phyloP scores from a whole-genome alignment of 257 asterid genomes.

The Echites panduratus region DNA sequence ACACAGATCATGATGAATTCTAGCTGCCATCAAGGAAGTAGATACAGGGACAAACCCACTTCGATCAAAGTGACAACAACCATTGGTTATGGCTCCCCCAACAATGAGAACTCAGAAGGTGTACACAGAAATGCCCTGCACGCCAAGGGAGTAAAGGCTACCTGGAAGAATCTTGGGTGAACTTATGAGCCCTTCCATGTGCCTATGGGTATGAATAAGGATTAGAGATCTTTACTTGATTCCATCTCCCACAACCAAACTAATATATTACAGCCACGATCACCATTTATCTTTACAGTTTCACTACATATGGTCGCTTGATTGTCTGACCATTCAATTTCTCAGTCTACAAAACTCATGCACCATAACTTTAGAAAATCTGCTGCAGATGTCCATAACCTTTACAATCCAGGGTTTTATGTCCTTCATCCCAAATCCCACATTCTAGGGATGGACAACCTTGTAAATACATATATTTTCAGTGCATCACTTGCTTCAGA shows the following conservation, averaged over 20 bases:
- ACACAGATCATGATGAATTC: no score
- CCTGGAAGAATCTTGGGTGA: no score
- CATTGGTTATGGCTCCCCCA: no score
- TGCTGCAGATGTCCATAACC: background rate
- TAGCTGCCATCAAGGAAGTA: no score
- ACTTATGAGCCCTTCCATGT: no score
- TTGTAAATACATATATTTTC: background rate
- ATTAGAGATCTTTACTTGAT: background rate
- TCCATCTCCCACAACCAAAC: background rate
- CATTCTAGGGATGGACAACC: background rate
- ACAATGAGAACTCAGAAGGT: no score
- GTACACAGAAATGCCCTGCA: no score
- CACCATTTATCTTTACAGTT: background rate
- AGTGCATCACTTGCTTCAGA: background rate
- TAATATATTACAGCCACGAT: background rate
- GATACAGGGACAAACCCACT: no score
- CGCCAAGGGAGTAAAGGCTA: no score
- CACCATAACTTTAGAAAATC: background rate
- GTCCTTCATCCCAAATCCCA: background rate
- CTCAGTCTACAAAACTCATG: background rate
- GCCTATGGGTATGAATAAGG: no score
- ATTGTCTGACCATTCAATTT: background rate
- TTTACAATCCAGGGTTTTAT: background rate
- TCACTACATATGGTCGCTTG: background rate
- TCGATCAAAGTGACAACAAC: no score